These are phyloP conservation scores for Sporothrix humicola DNA, from an alignment of 2,329 filamentous ascomycete genomes.

Conservation along the genomic window DNA sequence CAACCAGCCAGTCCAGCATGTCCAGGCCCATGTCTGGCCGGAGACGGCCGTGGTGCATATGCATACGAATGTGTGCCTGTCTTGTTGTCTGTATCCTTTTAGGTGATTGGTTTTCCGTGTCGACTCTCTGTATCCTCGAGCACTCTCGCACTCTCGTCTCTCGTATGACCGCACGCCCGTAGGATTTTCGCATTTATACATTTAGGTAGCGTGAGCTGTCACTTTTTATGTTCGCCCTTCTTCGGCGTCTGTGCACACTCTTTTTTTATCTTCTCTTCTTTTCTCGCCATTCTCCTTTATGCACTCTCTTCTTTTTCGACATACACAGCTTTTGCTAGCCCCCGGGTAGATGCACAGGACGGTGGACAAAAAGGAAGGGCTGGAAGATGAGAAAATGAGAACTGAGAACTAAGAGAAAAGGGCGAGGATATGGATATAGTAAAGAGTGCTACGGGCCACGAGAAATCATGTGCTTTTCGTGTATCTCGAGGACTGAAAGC, in stretches of 20 bases:
- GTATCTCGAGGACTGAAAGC: background rate
- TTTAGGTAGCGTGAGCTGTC: conserved; percentile 19
- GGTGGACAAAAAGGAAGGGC: background rate
- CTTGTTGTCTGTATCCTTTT: background rate
- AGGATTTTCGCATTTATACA: background rate
- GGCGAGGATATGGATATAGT: background rate
- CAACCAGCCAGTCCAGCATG: too few relatives aligned
- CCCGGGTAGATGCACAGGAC: background rate
- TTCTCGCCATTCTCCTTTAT: conserved; percentile 3
- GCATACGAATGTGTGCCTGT: background rate
- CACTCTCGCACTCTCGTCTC: background rate
- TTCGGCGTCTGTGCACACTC: too few relatives aligned
- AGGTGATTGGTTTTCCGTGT: background rate
- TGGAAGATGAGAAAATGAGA: background rate
- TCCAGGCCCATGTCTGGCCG: background rate
- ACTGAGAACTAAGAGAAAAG: background rate
- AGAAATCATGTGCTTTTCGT: conserved; percentile 28
- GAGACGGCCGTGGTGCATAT: background rate
- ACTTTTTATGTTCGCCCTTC: background rate
- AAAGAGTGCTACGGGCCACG: conserved; percentile 7
- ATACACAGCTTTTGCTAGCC: background rate
- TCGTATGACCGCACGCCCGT: conserved; percentile 11
- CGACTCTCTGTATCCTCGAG: conserved; percentile 7
- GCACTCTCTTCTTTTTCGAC: background rate
- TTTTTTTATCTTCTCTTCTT: background rate